Base-by-base conservation (phyloP, 441 rosid species). In the Populus tomentosa region DNA sequence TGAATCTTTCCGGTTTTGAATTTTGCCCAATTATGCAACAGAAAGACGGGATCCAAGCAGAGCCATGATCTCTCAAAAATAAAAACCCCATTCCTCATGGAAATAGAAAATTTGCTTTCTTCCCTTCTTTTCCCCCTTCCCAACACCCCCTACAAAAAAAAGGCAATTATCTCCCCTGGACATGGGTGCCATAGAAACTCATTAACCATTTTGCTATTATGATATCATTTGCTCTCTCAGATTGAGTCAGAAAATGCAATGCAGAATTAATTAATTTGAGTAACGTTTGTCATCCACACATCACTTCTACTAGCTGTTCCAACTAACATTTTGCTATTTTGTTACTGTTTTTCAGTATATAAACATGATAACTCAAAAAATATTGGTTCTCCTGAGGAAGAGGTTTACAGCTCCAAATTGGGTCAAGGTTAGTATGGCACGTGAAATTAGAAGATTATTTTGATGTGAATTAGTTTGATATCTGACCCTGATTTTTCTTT, bases 391-490 rank as follows among this genome's bases (percentile, higher is more conserved):
- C 78, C 82, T 97, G 82, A 90, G 93, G 85, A 94, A 94, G 85
- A 91, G 99, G 83, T 91, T 97, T 82, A 90, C 89, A 36, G 90
- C 99, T 81, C 99, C 98, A 75, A 94, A 97, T 78, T 97, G 99
- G 98, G 86, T 93, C 72, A 97, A 97, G 98, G 99, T 94, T 82
- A 82, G 84, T 77, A 36, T 69, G n/a, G 46, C 73, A 21, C 80
- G 16, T 9, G n/a, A 71, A 72, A 26, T 66, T 62, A 67, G 30
- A 40, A 35, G 72, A 70, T 33, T 68, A 32, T 72, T n/a, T 18
- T 18, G 65, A 50, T 18, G 69, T 50, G 46, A 70, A 70, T 65
- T 80, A 62, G 46, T 77, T 69, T 69, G 74, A 38, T 61, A 32
- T 18, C 74, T 30, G 63, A 46, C 53, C 63, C 80, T 70, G 53